Conservation (phyloP, 345 rosid genomes). For the Anastatica hierochuntica region DNA sequence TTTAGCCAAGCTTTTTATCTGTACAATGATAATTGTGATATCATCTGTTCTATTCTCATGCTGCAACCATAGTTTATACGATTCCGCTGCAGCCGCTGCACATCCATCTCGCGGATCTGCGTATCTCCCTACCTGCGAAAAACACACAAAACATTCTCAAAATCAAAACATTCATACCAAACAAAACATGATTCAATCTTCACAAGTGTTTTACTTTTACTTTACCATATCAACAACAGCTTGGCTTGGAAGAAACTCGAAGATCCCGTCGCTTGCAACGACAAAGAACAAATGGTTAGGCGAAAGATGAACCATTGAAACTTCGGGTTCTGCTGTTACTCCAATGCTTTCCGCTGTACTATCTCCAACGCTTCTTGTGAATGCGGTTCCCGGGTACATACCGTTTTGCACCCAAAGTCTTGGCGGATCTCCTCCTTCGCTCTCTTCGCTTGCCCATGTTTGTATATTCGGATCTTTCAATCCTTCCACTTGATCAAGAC, state of each 20-base stretch:
- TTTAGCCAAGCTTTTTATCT: slow-evolving; percentile 53
- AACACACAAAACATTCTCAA: no score
- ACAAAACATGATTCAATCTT: no score
- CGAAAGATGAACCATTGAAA: slow-evolving; percentile 47
- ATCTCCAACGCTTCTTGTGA: slow-evolving; percentile 90
- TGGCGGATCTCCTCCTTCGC: slow-evolving; percentile 86
- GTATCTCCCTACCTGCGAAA: slow-evolving; percentile 53
- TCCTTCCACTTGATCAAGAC: slow-evolving; percentile 96
- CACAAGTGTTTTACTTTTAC: no score
- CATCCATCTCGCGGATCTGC: slow-evolving; percentile 90
- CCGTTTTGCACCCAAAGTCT: slow-evolving; percentile 91
- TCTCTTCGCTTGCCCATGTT: slow-evolving; percentile 83
- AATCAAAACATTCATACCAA: no score
- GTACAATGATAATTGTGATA: slow-evolving; percentile 84
- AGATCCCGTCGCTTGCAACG: slow-evolving; percentile 95
- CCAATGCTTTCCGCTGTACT: slow-evolving; percentile 77
- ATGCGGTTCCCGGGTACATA: slow-evolving; percentile 93
- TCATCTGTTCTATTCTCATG: slow-evolving; percentile 92
- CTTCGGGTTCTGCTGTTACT: slow-evolving; percentile 78
- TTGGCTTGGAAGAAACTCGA: slow-evolving; percentile 92
- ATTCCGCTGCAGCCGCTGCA: slow-evolving; percentile 78
- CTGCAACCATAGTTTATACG: slow-evolving; percentile 85
- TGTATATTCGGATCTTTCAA: slow-evolving; percentile 76
- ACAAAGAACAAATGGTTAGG: slow-evolving; percentile 71
- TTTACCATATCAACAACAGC: slow-evolving; percentile 83